Conservation (phyloP, 495 filamentous ascomycete species). For the Achaetomiella virescens region DNA sequence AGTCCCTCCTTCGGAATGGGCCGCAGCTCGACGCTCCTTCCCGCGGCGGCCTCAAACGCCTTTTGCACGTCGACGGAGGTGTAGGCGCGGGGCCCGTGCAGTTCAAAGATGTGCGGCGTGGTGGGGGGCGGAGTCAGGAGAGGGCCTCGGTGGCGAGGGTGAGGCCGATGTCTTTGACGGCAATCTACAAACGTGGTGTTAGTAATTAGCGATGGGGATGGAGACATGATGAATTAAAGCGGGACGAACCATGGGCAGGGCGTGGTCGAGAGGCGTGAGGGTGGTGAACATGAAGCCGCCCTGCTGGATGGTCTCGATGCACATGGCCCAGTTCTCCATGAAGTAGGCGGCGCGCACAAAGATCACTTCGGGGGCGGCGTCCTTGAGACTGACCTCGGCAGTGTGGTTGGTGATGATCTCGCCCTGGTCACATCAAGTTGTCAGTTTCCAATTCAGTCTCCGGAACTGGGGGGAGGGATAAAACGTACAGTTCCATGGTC, state of each 20-base stretch:
- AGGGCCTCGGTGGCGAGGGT: constrained; percentile 14
- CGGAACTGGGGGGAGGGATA: background rate
- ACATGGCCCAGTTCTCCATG: constrained; percentile 24
- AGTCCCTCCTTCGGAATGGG: constrained; percentile 16
- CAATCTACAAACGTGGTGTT: constrained; percentile 9
- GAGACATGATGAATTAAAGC: background rate
- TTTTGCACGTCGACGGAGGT: constrained; percentile 17
- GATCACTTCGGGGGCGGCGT: constrained; percentile 15
- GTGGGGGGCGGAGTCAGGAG: background rate
- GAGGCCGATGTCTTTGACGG: constrained; percentile 21
- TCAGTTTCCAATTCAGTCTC: background rate
- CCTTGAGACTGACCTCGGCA: constrained; percentile 15
- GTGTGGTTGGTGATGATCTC: constrained; percentile 21
- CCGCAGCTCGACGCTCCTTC: constrained; percentile 16
- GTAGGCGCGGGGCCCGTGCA: constrained; percentile 14
- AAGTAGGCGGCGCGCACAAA: constrained; percentile 25
- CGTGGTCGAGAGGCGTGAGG: constrained; percentile 14
- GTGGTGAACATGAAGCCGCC: constrained; percentile 20
- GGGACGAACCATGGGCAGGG: constrained; percentile 15
- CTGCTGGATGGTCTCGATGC: constrained; percentile 11
- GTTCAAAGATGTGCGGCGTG: constrained; percentile 21
- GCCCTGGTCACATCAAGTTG: constrained; percentile 7
- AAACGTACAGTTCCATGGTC: constrained; percentile 16
- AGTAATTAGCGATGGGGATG: background rate
- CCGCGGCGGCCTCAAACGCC: constrained; percentile 15